Evolutionary conservation across 257 asterid species (phyloP).

Genomic region (Nicotiana tabacum): DNA sequence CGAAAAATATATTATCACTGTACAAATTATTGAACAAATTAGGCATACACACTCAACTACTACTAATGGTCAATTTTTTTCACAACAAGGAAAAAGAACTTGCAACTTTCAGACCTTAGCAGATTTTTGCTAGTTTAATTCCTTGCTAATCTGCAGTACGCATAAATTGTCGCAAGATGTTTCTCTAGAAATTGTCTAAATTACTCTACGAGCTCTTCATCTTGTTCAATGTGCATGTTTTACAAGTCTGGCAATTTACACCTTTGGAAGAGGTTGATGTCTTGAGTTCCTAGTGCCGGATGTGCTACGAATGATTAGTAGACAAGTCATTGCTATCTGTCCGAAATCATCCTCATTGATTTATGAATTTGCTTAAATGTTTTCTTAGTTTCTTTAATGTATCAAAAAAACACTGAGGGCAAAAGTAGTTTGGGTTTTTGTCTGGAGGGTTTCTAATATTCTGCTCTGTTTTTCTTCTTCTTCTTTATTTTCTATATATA

Average conservation of each 20-base stretch:
- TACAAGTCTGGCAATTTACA: neutral
- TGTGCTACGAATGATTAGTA: too few species aligned
- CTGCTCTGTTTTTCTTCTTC: neutral
- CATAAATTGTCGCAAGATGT: too few species aligned
- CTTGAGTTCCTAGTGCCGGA: too few species aligned
- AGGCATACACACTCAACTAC: too few species aligned
- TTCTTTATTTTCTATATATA: conserved; percentile 16
- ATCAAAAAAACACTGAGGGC: neutral
- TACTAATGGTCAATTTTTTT: too few species aligned
- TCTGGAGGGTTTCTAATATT: neutral
- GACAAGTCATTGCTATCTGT: too few species aligned
- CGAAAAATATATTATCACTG: too few species aligned
- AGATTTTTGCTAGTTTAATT: too few species aligned
- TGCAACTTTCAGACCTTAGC: too few species aligned
- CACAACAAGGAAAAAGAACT: too few species aligned
- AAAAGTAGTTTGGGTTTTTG: neutral
- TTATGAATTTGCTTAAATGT: neutral
- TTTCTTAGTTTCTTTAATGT: neutral
- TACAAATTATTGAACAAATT: too few species aligned
- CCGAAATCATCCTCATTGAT: neutral
- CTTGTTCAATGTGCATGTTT: neutral
- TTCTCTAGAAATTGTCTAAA: neutral
- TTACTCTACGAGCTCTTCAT: neutral
- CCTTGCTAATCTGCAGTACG: too few species aligned
- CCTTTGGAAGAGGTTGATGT: neutral